Evolutionary conservation across 2,329 filamentous ascomycete species (phyloP).

Genomic region (Monilinia laxa): DNA sequence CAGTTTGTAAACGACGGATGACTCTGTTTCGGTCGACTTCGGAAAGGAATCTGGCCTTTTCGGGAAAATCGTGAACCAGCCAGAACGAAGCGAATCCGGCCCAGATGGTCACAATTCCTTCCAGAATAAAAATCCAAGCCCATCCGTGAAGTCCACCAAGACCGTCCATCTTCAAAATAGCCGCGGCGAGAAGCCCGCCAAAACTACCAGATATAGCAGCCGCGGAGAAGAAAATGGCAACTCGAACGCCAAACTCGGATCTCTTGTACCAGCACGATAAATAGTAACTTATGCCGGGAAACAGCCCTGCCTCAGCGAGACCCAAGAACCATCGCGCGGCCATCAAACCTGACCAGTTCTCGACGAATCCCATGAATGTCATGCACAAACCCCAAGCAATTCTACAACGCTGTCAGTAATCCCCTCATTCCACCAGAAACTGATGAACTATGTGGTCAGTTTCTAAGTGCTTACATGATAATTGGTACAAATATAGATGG

Average conservation of each 20-base stretch:
- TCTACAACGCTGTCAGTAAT: constrained; percentile 41
- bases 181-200: constrained; percentile 70
- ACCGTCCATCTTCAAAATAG: constrained; percentile 68
- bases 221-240: constrained; percentile 80
- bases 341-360: constrained; percentile 40
- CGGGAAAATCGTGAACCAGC: constrained; percentile 81
- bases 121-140: constrained; percentile 67
- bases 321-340: constrained; percentile 59
- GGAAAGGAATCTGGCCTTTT: constrained; percentile 70
- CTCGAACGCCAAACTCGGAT: constrained; percentile 75
- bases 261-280: constrained; percentile 82
- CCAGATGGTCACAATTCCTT: constrained; percentile 68
- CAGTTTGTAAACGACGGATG: constrained; percentile 64
- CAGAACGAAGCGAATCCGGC: constrained; percentile 69
- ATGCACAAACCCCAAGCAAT: constrained; percentile 66
- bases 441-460: neutral
- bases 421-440: neutral
- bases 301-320: constrained; percentile 71
- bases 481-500: constrained; percentile 78
- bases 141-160: constrained; percentile 57
- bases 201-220: constrained; percentile 78
- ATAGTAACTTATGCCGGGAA: constrained; percentile 77
- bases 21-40: constrained; percentile 69
- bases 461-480: constrained; percentile 64
- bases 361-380: constrained; percentile 49